phyloP scores from a whole-genome alignment of 2,329 filamentous ascomycete genomes.

The Blumeria hordei region DNA sequence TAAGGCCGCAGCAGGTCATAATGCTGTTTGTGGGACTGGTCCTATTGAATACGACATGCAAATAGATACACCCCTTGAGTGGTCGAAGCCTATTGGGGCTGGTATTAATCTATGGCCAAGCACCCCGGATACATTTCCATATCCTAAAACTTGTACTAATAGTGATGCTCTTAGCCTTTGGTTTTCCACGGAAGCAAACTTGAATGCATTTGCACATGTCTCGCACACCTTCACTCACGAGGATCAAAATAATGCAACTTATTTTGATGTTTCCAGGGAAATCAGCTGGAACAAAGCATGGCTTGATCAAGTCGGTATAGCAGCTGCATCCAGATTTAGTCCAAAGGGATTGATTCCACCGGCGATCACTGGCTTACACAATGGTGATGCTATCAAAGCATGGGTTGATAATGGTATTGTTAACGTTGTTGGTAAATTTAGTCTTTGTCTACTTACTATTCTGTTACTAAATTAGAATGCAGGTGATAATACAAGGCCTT shows the following conservation, averaged over 20 bases:
- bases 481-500: constrained; percentile 29
- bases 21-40: constrained; percentile 8
- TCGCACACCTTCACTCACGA: constrained; percentile 38
- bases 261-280: constrained; percentile 28
- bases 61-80: constrained; percentile 22
- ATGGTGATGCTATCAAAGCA: constrained; percentile 31
- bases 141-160: constrained; percentile 19
- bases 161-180: constrained; percentile 25
- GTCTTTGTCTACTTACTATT: background rate
- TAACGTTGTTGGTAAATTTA: constrained; percentile 25
- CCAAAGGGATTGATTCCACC: constrained; percentile 32
- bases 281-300: constrained; percentile 35
- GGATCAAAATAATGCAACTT: constrained; percentile 33
- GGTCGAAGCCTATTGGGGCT: constrained; percentile 23
- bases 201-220: constrained; percentile 28
- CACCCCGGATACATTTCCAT: constrained; percentile 9
- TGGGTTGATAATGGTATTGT: constrained; percentile 34
- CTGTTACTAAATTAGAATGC: background rate
- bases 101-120: constrained; percentile 25
- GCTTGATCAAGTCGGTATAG: constrained; percentile 27
- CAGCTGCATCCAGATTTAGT: constrained; percentile 22
- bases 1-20: constrained; percentile 5
- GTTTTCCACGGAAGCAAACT: constrained; percentile 24
- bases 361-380: constrained; percentile 38
- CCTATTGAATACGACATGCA: constrained; percentile 22